phyloP scores from a whole-genome alignment of 2,329 filamentous ascomycete species.

The Pestalotiopsis sp. region DNA sequence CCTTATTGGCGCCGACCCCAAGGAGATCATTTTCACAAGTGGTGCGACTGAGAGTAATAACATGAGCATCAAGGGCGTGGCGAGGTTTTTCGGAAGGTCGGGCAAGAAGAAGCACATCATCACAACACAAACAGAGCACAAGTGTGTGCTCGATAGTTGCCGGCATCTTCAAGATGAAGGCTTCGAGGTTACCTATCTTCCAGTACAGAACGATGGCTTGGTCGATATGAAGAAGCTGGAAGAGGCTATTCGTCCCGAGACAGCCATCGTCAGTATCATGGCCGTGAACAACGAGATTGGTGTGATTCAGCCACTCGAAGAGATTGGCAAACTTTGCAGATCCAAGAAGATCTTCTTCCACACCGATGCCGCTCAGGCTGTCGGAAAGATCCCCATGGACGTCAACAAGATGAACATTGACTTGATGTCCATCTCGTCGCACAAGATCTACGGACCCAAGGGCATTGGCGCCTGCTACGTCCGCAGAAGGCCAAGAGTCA shows the following conservation, averaged over 20 bases:
- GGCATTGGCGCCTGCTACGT: slow-evolving; percentile 97
- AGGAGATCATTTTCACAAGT: slow-evolving; percentile 98
- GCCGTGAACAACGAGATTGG: slow-evolving; percentile 99
- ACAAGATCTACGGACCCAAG: slow-evolving; percentile 99
- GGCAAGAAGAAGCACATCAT: slow-evolving; percentile 99
- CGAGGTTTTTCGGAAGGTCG: slow-evolving; percentile 87
- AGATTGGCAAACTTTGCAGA: slow-evolving; percentile 91
- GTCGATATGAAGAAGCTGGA: slow-evolving; percentile 83
- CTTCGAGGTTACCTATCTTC: slow-evolving; percentile 94
- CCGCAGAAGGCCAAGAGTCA: slow-evolving; percentile 86
- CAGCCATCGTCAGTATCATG: slow-evolving; percentile 94
- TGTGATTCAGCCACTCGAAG: slow-evolving; percentile 93
- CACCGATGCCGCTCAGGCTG: slow-evolving; percentile 92
- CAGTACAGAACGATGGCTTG: slow-evolving; percentile 84
- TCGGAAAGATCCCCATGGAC: slow-evolving; percentile 96
- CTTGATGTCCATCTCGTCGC: slow-evolving; percentile 96
- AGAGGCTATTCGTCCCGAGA: slow-evolving; percentile 88
- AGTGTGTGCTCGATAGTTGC: slow-evolving; percentile 97
- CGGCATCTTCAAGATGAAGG: slow-evolving; percentile 96
- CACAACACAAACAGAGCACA: slow-evolving; percentile 97
- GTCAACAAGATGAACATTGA: slow-evolving; percentile 99
- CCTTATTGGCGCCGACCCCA: slow-evolving; percentile 90
- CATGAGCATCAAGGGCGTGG: slow-evolving; percentile 99
- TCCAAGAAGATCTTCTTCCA: slow-evolving; percentile 97
- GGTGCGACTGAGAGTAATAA: slow-evolving; percentile 99